Evolutionary conservation across 2,329 filamentous ascomycete genomes (phyloP).

Genomic region (Colletotrichum abscissum): DNA sequence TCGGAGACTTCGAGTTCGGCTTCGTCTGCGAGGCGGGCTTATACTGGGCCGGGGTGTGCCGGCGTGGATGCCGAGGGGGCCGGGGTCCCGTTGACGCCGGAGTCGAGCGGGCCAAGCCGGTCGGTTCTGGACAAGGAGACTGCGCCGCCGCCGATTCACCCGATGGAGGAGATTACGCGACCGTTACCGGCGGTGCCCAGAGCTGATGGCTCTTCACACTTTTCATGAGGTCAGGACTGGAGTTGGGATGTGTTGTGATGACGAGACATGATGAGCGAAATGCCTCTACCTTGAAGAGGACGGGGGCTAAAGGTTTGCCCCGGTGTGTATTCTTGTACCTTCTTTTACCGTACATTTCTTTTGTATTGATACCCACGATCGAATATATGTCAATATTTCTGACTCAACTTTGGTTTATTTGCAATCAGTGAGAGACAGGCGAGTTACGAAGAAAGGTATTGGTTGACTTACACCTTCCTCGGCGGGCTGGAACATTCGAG

Average conservation of each 20-base stretch:
- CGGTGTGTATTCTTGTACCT: background rate
- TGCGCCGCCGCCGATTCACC: background rate
- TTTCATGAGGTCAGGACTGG: background rate
- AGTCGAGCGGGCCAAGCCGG: constrained; percentile 18
- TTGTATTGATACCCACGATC: constrained; percentile 11
- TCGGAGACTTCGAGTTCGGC: constrained; percentile 5
- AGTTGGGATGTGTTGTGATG: background rate
- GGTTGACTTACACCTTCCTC: background rate
- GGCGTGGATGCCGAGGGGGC: constrained; percentile 19
- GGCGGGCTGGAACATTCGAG: background rate
- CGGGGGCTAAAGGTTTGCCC: background rate
- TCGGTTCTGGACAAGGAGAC: constrained; percentile 1
- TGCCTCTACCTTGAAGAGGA: too few relatives aligned
- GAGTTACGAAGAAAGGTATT: background rate
- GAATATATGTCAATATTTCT: background rate
- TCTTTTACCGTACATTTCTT: constrained; percentile 3
- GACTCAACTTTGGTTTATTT: background rate
- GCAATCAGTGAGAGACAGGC: background rate
- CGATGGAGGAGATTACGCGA: background rate
- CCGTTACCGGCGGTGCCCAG: background rate
- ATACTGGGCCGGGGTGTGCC: constrained; percentile 11
- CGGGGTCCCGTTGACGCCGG: constrained; percentile 14
- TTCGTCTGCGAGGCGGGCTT: background rate
- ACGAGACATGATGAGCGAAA: background rate
- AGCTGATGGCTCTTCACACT: background rate